Evolutionary conservation across 306 rosid species (phyloP), one percentile per base, ranked within the genome.

Genomic region (Hippophae rhamnoides): DNA sequence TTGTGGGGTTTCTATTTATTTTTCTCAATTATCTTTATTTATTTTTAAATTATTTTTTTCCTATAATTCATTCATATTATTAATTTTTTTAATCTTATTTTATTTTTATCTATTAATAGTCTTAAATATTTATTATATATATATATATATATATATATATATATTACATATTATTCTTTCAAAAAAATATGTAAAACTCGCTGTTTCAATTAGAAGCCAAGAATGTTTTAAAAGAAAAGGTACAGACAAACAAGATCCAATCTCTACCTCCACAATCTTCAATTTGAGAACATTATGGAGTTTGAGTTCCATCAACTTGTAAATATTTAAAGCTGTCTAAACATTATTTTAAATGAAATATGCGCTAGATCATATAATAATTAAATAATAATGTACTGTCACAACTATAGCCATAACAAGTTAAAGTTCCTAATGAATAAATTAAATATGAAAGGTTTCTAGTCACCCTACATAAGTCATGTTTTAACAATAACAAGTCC

Each of bases 401-500:
- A 57, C 74, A 78, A 61, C 82, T 63, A 64, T 63, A 46, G 65
- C 54, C 66, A 62, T 43, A 72, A 72, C 55, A 62, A 61, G 70
- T 64, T 78, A 69, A 54, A 69, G 63, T 58, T 62, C 66, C 25
- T 62, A 63, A 27, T 8, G 4, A 40, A 52, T 54, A 31, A 11
- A 60, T 54, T 61, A 61, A 41, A 42, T 54, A 41, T 8, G n/a
- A 0, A 41, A 42, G 66, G 52, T 56, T 18, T 74, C 74, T 60
- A 73, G 80, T 76, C 78, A n/a, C 78, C 81, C 82, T 71, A 73
- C 75, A 68, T 6, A 69, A 70, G 74, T 82, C 86, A 77, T 71
- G 81, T 71, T 79, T 78, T 79, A 78, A 76, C 81, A 78, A 77
- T 72, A 76, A 77, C 72, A 46, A 54, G 87, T 79, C 69, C 66